Evolutionary conservation across 2,329 filamentous ascomycete species (phyloP).

Genomic region (Arthroderma sp.): DNA sequence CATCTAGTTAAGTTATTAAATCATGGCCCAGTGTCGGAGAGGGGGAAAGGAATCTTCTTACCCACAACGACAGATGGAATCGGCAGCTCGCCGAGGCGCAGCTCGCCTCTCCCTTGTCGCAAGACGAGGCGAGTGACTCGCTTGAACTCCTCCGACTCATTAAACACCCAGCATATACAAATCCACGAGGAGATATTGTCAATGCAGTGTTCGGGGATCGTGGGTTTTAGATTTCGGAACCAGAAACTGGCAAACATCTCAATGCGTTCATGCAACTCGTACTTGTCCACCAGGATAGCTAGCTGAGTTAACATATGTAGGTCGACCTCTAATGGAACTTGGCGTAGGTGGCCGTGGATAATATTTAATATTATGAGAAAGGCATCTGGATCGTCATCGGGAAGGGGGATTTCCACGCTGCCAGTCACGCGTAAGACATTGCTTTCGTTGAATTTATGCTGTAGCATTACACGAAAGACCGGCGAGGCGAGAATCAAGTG

Average conservation of each 20-base stretch:
- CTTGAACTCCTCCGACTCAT: constrained; percentile 13
- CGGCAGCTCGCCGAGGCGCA: constrained; percentile 11
- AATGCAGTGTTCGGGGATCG: constrained; percentile 12
- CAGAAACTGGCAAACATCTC: constrained; percentile 15
- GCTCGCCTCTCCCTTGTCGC: constrained; percentile 11
- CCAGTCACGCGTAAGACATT: constrained; percentile 9
- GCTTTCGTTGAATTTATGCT: constrained; percentile 14
- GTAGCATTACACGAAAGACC: constrained; percentile 16
- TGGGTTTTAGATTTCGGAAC: constrained; percentile 13
- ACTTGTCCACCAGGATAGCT: constrained; percentile 16
- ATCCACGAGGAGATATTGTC: constrained; percentile 14
- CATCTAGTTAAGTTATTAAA: constrained; percentile 4
- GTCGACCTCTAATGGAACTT: constrained; percentile 15
- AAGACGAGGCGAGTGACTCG: constrained; percentile 12
- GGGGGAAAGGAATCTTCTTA: constrained; percentile 1
- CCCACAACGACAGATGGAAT: constrained; percentile 13
- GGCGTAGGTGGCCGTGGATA: constrained; percentile 21
- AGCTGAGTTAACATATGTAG: constrained; percentile 13
- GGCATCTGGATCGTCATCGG: constrained; percentile 22
- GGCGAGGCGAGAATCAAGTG: constrained; percentile 15
- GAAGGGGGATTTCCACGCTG: constrained; percentile 17
- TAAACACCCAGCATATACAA: constrained; percentile 15
- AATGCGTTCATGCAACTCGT: constrained; percentile 13
- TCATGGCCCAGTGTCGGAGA: background rate
- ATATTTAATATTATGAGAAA: constrained; percentile 24